Evolutionary conservation across 208 protist species (phyloP), one percentile per base, ranked within the genome.

Genomic region (Trypanosoma brucei): DNA sequence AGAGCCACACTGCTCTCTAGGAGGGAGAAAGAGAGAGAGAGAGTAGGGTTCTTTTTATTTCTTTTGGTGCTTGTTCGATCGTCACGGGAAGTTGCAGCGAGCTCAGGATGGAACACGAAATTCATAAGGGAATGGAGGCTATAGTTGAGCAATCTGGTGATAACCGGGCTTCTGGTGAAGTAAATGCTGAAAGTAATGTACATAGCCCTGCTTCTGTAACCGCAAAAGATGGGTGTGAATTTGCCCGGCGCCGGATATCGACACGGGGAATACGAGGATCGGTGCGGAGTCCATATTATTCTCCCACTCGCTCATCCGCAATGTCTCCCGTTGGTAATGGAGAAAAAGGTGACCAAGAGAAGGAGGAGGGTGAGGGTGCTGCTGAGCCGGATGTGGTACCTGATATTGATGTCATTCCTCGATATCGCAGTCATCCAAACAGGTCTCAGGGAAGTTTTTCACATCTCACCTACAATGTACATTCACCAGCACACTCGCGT

Each of bases 391-490:
- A 8, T 14, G 48, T 48, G 50, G 54, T 67, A 38, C 39, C 59
- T 40, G 48, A 59, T 0, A 14, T 73, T 35, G 65, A 50, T 5
- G 68, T 73, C n/a, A 44, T 66, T 39, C 61, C 68, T 34, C 68
- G 68, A 7, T 73, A 68, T 49, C 60, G 68, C n/a, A 59, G 59
- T 31, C 54, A 46, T 3, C 55, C 34, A 22, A 52, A 14, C 31
- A 30, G 1, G 34, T 73, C 68, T 31, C 68, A 73, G n/a, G 38
- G 55, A 5, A 67, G 68, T 44, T 59, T 73, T 31, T 73, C 68
- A 11, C n/a, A 55, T 13, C 31, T 45, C 22, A 73, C 66, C 42
- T 51, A 61, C 14, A 58, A 61, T 46, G 49, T 11, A 14, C n/a
- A 36, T 5, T 67, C 65, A 2, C 22, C 57, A 45, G 46, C 60